A percentile compares a stretch with the other conserved stretches of the same genome.
Evolutionary conservation across 495 filamentous ascomycete species (phyloP).

Genomic region (Haplographium delicatum): DNA sequence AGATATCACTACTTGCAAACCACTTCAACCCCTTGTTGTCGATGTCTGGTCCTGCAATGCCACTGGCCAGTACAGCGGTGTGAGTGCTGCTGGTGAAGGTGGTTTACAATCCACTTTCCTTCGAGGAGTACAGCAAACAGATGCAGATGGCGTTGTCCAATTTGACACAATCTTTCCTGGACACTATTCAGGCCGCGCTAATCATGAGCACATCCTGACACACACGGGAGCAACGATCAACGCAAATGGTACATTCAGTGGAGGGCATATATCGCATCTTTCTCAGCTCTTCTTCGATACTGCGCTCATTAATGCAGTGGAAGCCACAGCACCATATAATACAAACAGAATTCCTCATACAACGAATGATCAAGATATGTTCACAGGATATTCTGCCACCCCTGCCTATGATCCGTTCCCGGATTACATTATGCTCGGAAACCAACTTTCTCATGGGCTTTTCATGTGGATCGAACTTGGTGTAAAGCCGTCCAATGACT

Average conservation of each 20-base stretch:
- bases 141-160: slow-evolving; percentile 47
- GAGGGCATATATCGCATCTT: slow-evolving; percentile 46
- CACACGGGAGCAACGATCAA: slow-evolving; percentile 38
- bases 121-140: slow-evolving; percentile 44
- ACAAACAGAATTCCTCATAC: slow-evolving; percentile 45
- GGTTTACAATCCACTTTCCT: slow-evolving; percentile 42
- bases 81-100: slow-evolving; percentile 23
- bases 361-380: slow-evolving; percentile 48
- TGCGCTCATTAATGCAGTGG: slow-evolving; percentile 40
- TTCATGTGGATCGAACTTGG: slow-evolving; percentile 52
- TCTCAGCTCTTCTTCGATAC: slow-evolving; percentile 61
- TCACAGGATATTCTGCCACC: slow-evolving; percentile 39
- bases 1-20: slow-evolving; percentile 45
- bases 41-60: slow-evolving; percentile 53
- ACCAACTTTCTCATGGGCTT: slow-evolving; percentile 44
- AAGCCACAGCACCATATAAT: slow-evolving; percentile 46
- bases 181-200: slow-evolving; percentile 50
- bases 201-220: slow-evolving; percentile 48
- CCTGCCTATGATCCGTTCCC: slow-evolving; percentile 52
- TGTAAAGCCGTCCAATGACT: slow-evolving; percentile 44
- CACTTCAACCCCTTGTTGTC: slow-evolving; percentile 39
- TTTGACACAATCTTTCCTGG: slow-evolving; percentile 56
- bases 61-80: slow-evolving; percentile 46
- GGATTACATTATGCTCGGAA: slow-evolving; percentile 49
- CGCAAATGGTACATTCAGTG: slow-evolving; percentile 43